Evolutionary conservation across 441 rosid genomes (phyloP).

Genomic region (Bocquillonia castaneifolia): DNA sequence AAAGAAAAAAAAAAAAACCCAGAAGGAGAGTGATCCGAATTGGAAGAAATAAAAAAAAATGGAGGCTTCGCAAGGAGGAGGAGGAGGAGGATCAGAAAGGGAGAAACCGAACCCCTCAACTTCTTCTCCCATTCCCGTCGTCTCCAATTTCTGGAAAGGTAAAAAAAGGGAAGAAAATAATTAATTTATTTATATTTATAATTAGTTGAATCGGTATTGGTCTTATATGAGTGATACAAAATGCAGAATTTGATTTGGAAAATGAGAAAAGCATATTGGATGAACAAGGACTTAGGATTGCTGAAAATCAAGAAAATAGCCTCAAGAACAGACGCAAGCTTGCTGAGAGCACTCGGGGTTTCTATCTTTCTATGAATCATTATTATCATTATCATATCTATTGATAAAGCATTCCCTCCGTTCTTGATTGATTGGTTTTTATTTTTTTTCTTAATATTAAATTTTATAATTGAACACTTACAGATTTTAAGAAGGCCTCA

Average conservation of each 20-base stretch:
- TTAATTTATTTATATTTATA: too few species aligned
- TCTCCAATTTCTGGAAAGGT: conserved; percentile 97
- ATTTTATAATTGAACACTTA: conserved; percentile 14
- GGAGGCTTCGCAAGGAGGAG: conserved; percentile 48
- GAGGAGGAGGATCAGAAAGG: conserved; percentile 63
- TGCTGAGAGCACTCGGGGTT: conserved; percentile 99
- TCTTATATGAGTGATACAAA: too few species aligned
- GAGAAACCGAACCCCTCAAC: conserved; percentile 62
- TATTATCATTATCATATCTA: too few species aligned
- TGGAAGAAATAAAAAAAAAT: conserved; percentile 35
- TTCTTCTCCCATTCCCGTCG: conserved; percentile 70
- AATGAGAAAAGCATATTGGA: conserved; percentile 83
- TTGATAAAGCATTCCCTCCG: too few species aligned
- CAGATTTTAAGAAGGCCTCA: conserved; percentile 99
- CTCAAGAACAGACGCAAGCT: conserved; percentile 92
- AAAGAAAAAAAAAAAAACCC: background rate
- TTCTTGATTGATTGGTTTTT: background rate
- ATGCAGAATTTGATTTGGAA: conserved; percentile 91
- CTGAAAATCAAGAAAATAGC: conserved; percentile 96
- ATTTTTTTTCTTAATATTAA: too few species aligned
- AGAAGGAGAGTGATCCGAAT: conserved; percentile 28
- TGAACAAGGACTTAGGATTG: conserved; percentile 94
- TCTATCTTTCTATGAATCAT: too few species aligned
- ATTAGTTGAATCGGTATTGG: too few species aligned
- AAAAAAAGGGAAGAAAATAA: too few species aligned